Conservation (phyloP, 192 early-diverging fungal genomes). For the Coemansia brasiliensis region DNA sequence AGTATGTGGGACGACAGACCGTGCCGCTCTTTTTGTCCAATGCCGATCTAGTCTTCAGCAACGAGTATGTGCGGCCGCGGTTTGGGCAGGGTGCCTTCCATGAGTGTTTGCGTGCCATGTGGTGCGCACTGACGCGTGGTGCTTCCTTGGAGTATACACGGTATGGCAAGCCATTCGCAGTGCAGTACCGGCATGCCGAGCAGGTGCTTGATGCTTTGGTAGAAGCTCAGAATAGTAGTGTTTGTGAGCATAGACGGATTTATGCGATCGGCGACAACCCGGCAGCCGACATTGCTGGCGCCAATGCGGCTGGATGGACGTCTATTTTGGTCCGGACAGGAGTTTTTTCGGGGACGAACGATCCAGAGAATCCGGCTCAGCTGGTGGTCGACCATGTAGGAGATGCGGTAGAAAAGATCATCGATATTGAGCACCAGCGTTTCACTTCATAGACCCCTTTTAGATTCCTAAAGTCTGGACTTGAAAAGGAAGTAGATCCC, state of each 20-base stretch:
- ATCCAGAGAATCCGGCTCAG: slow-evolving; percentile 57
- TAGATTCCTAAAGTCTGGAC: too few species aligned
- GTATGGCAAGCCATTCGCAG: slow-evolving; percentile 79
- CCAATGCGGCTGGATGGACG: slow-evolving; percentile 71
- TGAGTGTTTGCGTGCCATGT: slow-evolving; percentile 68
- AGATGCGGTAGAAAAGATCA: slow-evolving; percentile 61
- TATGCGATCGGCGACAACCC: slow-evolving; percentile 71
- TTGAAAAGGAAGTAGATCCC: too few species aligned
- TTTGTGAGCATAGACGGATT: slow-evolving; percentile 20
- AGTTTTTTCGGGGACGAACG: slow-evolving; percentile 61
- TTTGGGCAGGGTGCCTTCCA: slow-evolving; percentile 86
- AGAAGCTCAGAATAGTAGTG: slow-evolving; percentile 1
- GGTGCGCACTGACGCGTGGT: slow-evolving; percentile 49
- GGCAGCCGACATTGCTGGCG: slow-evolving; percentile 72
- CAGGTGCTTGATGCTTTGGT: slow-evolving; percentile 41
- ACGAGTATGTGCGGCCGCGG: slow-evolving; percentile 74
- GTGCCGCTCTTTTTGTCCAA: slow-evolving; percentile 83
- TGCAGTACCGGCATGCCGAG: slow-evolving; percentile 77
- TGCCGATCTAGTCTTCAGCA: slow-evolving; percentile 76
- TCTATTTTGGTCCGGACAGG: slow-evolving; percentile 73
- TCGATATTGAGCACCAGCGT: slow-evolving; percentile 25
- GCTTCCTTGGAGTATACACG: slow-evolving; percentile 61
- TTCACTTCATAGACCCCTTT: not conserved
- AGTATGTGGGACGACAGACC: slow-evolving; percentile 52
- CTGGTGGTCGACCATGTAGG: slow-evolving; percentile 63